Evolutionary conservation across 192 early-diverging fungal genomes (phyloP), one percentile per base, ranked within the genome.

Genomic region (Podila clonocystis): DNA sequence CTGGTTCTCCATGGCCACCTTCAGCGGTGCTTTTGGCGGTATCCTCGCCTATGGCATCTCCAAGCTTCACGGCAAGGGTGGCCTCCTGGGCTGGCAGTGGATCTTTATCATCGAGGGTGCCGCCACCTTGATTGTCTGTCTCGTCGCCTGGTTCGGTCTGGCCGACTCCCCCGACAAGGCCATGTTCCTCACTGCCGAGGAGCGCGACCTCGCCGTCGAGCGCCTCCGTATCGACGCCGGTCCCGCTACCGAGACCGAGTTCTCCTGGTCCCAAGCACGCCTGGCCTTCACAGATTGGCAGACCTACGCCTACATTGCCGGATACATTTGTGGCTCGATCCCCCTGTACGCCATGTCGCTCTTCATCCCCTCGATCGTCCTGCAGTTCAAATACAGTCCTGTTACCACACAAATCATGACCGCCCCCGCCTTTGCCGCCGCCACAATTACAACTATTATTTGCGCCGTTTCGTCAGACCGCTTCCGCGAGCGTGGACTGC

Each of bases 341-440:
- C 87, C 91, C 15, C 60, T 89, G 9, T 89, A 85, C 34, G 88
- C 87, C 62, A 85, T 90, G 58, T 75, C 84, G 62, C 88, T 91
- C 33, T 92, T 92, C 68, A 72, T 94, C 31, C 92, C 93, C 2
- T 88, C 88, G 20, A 92, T 94, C 33, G 85, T 94, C 5, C 48
- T 55, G 20, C 50, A 57, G 29, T 67, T 67, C 52, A 57, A 57
- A 8, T 67, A 50, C 48, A 34, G 68, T 28, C 72, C 68, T 22
- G 74, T 69, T 20, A 69, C 45, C 31, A 63, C 75, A 33, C 75
- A 79, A n/a, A 60, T 69, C 28, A 60, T 76, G 50, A 60, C 73
- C 4, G 62, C 57, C 12, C 68, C 68, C 4, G 59, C 74, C 28
- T 75, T 50, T 62, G 24, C 67, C 15, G 62, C 33, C 41, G 72